Evolutionary conservation across 192 early-diverging fungal species (phyloP), one percentile per base, ranked within the genome.

Genomic region (Lunasporangiospora selenospora): DNA sequence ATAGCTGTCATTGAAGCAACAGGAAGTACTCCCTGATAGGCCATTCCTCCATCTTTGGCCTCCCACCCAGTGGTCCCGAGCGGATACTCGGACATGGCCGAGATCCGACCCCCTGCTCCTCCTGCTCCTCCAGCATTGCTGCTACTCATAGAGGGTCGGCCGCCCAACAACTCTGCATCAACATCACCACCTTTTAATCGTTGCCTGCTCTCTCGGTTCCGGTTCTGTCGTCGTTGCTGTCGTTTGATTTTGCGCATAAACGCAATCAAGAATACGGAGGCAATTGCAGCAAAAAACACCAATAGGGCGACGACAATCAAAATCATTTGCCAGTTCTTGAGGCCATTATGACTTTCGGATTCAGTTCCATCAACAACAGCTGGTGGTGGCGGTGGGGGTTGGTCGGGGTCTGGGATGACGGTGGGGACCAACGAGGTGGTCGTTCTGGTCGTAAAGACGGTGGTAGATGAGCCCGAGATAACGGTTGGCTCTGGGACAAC

Each of bases 371-470:
- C 51, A 53, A 57, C n/a, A n/a, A n/a, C n/a, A n/a, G n/a, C n/a
- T n/a, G n/a, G n/a, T n/a, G 50, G 47, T 43, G 13, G 18, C 3
- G 58, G 51, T 19, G 69, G 69, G 18, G 56, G 57, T 40, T 70
- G 58, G 12, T 7, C 16, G 6, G 66, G 57, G 29, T 70, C 66
- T 16, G 27, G 66, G 29, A 70, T 61, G n/a, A 47, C 12, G 15
- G 66, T 70, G 3, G 66, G 58, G 19, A 11, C n/a, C 0, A 31
- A 19, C 3, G 52, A 37, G 3, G 52, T 55, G 16, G 52, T 43
- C 12, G 36, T 49, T n/a, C 27, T 23, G 23, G 43, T 61, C 5
- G 10, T 30, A 18, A 50, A 70, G 8, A 61, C 13, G 2, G 52
- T 70, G 10, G 57, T 61, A 13, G 43, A 8, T 6, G 50, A 18